Percentiles rank a stretch among this genome's conserved stretches.
Evolutionary conservation across 192 early-diverging fungal genomes (phyloP).

Genomic region (Chytriomyces hyalinus): DNA sequence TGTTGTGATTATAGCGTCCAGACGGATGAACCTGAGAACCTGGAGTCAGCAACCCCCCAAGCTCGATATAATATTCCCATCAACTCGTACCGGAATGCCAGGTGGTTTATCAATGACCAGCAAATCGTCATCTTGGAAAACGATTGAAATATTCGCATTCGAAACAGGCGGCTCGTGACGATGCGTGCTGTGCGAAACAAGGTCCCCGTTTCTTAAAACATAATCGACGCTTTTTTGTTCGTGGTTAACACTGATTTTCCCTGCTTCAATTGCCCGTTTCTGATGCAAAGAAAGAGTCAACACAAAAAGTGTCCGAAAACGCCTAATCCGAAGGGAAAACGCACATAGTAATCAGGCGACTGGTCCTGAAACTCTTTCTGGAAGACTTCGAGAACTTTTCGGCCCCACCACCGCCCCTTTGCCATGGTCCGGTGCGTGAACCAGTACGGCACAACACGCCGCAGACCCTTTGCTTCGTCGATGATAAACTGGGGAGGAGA

Average conservation of each 20-base stretch:
- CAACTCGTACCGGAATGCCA: slow-evolving; percentile 75
- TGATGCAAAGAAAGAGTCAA: not conserved
- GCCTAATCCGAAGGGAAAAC: not conserved
- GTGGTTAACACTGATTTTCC: slow-evolving; percentile 83
- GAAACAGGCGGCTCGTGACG: slow-evolving; percentile 95
- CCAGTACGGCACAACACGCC: slow-evolving; percentile 77
- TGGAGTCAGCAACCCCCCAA: not conserved
- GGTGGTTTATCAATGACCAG: slow-evolving; percentile 90
- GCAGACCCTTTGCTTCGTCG: slow-evolving; percentile 1
- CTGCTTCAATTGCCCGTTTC: slow-evolving; percentile 74
- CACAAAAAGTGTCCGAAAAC: not conserved
- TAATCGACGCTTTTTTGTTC: slow-evolving; percentile 61
- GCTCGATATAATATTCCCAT: not conserved
- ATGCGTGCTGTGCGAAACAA: slow-evolving; percentile 84
- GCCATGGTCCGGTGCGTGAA: slow-evolving; percentile 76
- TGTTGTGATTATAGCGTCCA: slow-evolving; percentile 89
- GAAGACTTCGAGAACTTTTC: slow-evolving; percentile 81
- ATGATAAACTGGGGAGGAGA: not conserved
- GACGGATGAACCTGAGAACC: slow-evolving; percentile 66
- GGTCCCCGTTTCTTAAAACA: slow-evolving; percentile 75
- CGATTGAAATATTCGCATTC: slow-evolving; percentile 64
- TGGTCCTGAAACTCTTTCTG: slow-evolving; percentile 88
- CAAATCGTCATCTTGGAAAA: slow-evolving; percentile 65
- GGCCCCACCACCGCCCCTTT: slow-evolving; percentile 88
- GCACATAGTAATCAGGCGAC: slow-evolving; percentile 77